A percentile compares a stretch with the other conserved stretches of the same genome.
These are phyloP conservation scores for Lentinula lateritia DNA, from an alignment of 768 basidiomycete species.

Conservation along the genomic window DNA sequence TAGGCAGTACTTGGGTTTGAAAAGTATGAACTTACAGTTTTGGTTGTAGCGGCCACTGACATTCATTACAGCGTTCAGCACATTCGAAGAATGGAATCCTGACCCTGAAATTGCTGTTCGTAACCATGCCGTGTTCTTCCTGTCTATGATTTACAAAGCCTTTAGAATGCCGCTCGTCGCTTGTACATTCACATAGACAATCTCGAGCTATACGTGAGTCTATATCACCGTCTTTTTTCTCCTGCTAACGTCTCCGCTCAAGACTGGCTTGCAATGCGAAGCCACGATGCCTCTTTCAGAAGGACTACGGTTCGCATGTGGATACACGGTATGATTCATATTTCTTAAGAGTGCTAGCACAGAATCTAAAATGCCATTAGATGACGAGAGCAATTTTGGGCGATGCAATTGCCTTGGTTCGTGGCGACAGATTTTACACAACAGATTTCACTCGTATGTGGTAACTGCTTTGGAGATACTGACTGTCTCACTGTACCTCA, in stretches of 20 bases:
- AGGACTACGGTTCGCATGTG: slow-evolving; percentile 76
- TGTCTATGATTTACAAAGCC: neutral
- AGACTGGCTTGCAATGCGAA: slow-evolving; percentile 64
- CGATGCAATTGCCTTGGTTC: slow-evolving; percentile 69
- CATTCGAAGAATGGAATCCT: slow-evolving; percentile 71
- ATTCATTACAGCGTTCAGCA: slow-evolving; percentile 42
- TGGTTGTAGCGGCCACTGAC: slow-evolving; percentile 8
- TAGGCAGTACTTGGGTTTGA: slow-evolving; percentile 64
- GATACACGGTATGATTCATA: slow-evolving; percentile 47
- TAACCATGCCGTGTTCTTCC: neutral
- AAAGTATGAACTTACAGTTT: slow-evolving; percentile 35
- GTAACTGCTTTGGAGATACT: neutral
- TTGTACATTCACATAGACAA: slow-evolving; percentile 73
- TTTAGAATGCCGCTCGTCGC: slow-evolving; percentile 53
- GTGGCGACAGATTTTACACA: slow-evolving; percentile 79
- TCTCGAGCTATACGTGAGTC: slow-evolving; percentile 67
- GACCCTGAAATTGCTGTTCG: slow-evolving; percentile 50
- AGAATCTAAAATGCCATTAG: neutral
- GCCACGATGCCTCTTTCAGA: slow-evolving; percentile 56
- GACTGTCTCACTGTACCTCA: slow-evolving; percentile 15
- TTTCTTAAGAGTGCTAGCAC: neutral
- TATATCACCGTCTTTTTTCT: neutral
- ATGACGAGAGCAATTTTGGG: slow-evolving; percentile 81
- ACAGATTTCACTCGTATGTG: slow-evolving; percentile 69
- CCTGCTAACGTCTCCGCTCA: neutral